These are phyloP conservation scores for Trichophyton simii DNA, from an alignment of 2,329 filamentous ascomycete species.

Conservation along the genomic window DNA sequence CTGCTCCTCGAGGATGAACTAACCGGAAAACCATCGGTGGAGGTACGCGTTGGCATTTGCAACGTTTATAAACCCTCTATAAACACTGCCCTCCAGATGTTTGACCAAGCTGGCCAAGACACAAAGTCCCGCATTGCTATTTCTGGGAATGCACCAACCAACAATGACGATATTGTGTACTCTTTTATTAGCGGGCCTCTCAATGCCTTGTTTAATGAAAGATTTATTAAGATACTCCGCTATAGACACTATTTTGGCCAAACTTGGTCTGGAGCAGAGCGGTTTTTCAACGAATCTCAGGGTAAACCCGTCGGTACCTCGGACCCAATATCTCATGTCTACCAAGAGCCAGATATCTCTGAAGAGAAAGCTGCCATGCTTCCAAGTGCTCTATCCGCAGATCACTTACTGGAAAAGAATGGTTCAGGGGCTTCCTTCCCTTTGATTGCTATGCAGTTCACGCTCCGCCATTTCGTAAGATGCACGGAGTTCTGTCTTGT, in stretches of 20 bases:
- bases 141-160: background rate
- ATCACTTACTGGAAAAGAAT: constrained; percentile 35
- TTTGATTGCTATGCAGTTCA: constrained; percentile 57
- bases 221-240: constrained; percentile 51
- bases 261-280: constrained; percentile 57
- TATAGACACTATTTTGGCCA: constrained; percentile 42
- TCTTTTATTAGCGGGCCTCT: constrained; percentile 62
- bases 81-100: constrained; percentile 41
- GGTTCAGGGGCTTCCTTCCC: constrained; percentile 38
- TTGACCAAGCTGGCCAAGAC: constrained; percentile 20
- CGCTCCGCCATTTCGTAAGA: constrained; percentile 60
- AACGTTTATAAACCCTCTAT: constrained; percentile 58
- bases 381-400: constrained; percentile 37
- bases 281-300: constrained; percentile 40
- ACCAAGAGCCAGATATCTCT: constrained; percentile 18
- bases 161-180: constrained; percentile 34
- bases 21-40: constrained; percentile 28
- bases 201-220: constrained; percentile 53
- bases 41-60: constrained; percentile 59
- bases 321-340: constrained; percentile 11
- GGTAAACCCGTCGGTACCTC: constrained; percentile 18
- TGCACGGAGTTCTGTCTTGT: constrained; percentile 82
- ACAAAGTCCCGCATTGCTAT: background rate
- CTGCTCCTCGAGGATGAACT: constrained; percentile 34
- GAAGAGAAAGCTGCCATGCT: constrained; percentile 19